Evolutionary conservation across 257 asterid species (phyloP), one percentile per base, ranked within the genome.

Genomic region (Cruciata laevipes): DNA sequence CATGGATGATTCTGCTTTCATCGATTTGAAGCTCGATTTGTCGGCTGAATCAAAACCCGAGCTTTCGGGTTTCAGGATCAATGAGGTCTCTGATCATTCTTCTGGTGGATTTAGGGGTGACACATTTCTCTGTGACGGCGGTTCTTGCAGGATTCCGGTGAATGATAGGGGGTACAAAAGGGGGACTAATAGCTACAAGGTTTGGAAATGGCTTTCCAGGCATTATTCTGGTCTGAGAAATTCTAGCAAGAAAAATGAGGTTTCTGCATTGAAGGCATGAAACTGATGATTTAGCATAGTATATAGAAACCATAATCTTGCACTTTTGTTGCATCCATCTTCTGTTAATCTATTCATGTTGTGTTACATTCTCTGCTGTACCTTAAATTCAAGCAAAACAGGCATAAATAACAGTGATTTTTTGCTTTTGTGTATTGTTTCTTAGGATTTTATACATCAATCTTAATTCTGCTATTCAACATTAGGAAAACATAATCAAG

Each of bases 171-270:
- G 75, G 20, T 44, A 71, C 75, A 83, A 76, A 51, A 74, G 78
- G 71, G 89, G 87, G 25, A 83, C 77, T 13, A 81, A 72, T 70
- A 78, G 84, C 35, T 83, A 76, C 64, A 87, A 84, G 73, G 85
- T 87, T 38, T 92, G 97, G 98, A 87, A 87, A 68, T 92, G 98
- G 98, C 84, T 87, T 61, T 86, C 87, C 66, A 86, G 78, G 81
- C 75, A 90, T 68, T 79, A 76, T 77, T 67, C 81, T 73, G 85
- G 81, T 4, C 68, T 77, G 70, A 81, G 65, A 66, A 75, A 68
- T 51, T 13, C 80, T 32, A 74, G 78, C 53, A 79, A 85, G 74
- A 79, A 78, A 61, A 78, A 77, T 60, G 79, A 70, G 61, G 65
- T 60, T 21, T 38, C 37, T 24, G 57, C 14, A 59, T 4, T 78